phyloP scores from a whole-genome alignment of 2,329 filamentous ascomycete genomes.

The Penicillium vulpinum region DNA sequence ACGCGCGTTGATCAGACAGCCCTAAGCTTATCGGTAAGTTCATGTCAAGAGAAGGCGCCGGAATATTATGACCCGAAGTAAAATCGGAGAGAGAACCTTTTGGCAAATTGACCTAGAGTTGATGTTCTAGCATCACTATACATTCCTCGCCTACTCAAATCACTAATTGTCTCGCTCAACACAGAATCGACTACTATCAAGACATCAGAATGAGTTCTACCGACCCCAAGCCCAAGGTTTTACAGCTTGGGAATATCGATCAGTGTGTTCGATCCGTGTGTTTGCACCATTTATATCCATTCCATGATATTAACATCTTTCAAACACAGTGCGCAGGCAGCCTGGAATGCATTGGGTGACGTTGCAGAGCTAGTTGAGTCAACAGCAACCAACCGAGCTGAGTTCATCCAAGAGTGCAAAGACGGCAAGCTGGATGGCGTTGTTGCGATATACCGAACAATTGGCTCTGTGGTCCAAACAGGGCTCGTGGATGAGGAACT shows the following conservation, averaged over 20 bases:
- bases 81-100: not conserved
- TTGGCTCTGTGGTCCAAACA: constrained; percentile 63
- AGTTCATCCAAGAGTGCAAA: constrained; percentile 69
- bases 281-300: not conserved
- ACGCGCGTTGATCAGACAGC: not conserved
- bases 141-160: not conserved
- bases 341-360: constrained; percentile 62
- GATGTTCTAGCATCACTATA: not conserved
- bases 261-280: constrained; percentile 52
- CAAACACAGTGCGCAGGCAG: constrained; percentile 54
- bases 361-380: constrained; percentile 67
- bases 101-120: not conserved
- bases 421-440: constrained; percentile 67
- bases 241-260: constrained; percentile 63
- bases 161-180: not conserved
- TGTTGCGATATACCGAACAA: constrained; percentile 69
- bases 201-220: constrained; percentile 24
- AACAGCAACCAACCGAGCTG: constrained; percentile 59
- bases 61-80: not conserved
- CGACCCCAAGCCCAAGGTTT: constrained; percentile 55
- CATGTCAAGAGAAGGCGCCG: constrained; percentile 10
- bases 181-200: not conserved
- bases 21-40: constrained; percentile 17
- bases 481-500: constrained; percentile 71
- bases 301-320: not conserved